Evolutionary conservation across 345 rosid species (phyloP).

Genomic region (Pistacia integerrima): DNA sequence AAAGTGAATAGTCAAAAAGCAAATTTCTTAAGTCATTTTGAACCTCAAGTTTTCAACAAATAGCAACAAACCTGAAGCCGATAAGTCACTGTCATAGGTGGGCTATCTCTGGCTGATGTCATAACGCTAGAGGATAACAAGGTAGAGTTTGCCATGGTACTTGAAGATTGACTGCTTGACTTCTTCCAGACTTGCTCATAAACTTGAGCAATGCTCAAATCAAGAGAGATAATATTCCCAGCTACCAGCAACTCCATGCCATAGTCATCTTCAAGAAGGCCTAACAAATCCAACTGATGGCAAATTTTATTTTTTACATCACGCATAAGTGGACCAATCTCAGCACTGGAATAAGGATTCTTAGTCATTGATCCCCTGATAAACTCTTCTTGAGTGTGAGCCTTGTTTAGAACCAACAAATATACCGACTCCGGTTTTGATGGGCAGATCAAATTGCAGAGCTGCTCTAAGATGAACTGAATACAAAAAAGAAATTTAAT

Average conservation of each 20-base stretch:
- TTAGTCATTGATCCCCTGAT: constrained; percentile 99
- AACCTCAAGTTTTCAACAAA: constrained; percentile 2
- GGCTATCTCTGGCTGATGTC: constrained; percentile 68
- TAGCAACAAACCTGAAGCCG: constrained; percentile 84
- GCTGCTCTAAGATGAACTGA: constrained; percentile 98
- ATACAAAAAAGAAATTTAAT: constrained; percentile 31
- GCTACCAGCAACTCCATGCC: constrained; percentile 98
- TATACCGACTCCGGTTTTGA: constrained; percentile 94
- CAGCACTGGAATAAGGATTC: constrained; percentile 95
- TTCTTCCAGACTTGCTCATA: constrained; percentile 99
- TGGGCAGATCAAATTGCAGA: constrained; percentile 97
- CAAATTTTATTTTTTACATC: constrained; percentile 98
- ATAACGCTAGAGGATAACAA: constrained; percentile 62
- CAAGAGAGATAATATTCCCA: constrained; percentile 96
- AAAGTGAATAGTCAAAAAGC: not conserved
- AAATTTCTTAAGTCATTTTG: not conserved
- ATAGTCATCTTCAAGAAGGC: constrained; percentile 93
- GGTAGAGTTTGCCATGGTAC: constrained; percentile 53
- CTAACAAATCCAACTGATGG: constrained; percentile 84
- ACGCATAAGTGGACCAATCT: constrained; percentile 98
- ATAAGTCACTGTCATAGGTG: constrained; percentile 96
- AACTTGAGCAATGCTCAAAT: constrained; percentile 95
- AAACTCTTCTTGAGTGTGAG: constrained; percentile 97
- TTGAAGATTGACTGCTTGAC: constrained; percentile 75
- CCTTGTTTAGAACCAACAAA: constrained; percentile 85